A percentile compares a stretch with the other conserved stretches of the same genome.
Evolutionary conservation across 768 basidiomycete genomes (phyloP).

Genomic region (Sarcodon aspratus): DNA sequence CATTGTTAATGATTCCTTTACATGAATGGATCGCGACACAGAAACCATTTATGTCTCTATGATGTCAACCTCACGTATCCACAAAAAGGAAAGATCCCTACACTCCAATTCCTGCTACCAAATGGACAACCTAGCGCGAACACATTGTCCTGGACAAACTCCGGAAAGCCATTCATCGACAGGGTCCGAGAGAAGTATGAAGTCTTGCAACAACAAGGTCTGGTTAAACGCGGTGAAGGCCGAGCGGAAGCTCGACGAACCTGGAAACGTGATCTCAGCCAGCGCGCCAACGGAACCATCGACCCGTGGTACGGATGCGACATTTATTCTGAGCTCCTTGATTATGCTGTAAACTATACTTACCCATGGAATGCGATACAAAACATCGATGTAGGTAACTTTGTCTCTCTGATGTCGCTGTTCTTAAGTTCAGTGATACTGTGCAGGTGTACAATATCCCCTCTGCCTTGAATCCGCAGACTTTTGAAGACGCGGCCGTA

Average conservation of each 20-base stretch:
- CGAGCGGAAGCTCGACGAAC: neutral
- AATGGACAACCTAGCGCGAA: neutral
- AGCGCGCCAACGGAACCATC: constrained; percentile 38
- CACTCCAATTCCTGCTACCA: neutral
- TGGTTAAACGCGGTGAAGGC: neutral
- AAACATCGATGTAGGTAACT: constrained; percentile 4
- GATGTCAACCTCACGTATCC: constrained; percentile 66
- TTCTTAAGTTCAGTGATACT: neutral
- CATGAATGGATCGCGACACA: constrained; percentile 17
- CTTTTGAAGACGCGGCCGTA: constrained; percentile 34
- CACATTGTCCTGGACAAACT: neutral
- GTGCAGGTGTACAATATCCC: constrained; percentile 16
- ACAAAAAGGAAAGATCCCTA: constrained; percentile 40
- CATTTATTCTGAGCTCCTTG: constrained; percentile 50
- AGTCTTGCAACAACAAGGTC: neutral
- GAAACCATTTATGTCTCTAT: constrained; percentile 50
- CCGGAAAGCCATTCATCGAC: neutral
- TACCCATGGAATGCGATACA: constrained; percentile 33
- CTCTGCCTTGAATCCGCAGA: constrained; percentile 32
- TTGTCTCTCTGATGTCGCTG: neutral
- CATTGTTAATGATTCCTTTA: neutral
- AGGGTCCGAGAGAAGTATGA: neutral
- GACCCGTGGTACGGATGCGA: constrained; percentile 35
- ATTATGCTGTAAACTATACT: constrained; percentile 65
- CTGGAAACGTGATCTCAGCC: constrained; percentile 35